Base-by-base conservation (phyloP, 768 basidiomycete genomes). In the Rubroboletus satanas region DNA sequence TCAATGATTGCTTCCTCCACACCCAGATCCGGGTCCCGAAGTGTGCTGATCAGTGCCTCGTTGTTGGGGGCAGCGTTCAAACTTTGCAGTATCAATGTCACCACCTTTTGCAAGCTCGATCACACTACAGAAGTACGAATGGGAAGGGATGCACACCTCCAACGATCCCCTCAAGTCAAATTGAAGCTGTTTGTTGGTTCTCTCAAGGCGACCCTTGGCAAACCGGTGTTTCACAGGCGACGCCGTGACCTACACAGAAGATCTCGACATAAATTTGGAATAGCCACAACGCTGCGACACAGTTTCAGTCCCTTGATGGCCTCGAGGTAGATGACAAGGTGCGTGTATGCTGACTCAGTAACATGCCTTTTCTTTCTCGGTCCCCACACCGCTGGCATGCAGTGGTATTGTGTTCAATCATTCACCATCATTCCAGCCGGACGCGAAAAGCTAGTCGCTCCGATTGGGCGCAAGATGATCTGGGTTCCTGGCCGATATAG, bases 261-360 rank as follows among this genome's bases (percentile, higher is more conserved):
- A 28, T 26, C 17, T 10, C 49, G 2, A 26, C 29, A n/a, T 17
- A 26, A 3, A 26, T 44, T 11, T 23, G n/a, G 26, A 26, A 45
- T 18, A 6, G 26, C 1, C 4, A 12, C 54, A 44, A 41, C 28
- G 44, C 33, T 32, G 39, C 21, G 15, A 26, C 26, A 33, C 14
- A 36, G 31, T 17, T 23, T 45, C 45, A 39, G 38, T 45, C 52
- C 58, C 54, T 49, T 45, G 56, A 65, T 55, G 45, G 44, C 46
- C 62, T 53, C 43, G 38, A 54, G 55, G 62, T 47, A 4, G 35
- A 31, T 28, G 7, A 29, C 35, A 23, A 38, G 44, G 45, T 44
- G 42, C 35, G 49, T 54, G 51, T 29, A 44, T 48, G 35, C 17
- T 45, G 41, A 32, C 21, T 26, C 7, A n/a, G n/a, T 38, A 17